Conservation (phyloP, 169 alveolate genomes). For the Plasmodium knowlesi region DNA sequence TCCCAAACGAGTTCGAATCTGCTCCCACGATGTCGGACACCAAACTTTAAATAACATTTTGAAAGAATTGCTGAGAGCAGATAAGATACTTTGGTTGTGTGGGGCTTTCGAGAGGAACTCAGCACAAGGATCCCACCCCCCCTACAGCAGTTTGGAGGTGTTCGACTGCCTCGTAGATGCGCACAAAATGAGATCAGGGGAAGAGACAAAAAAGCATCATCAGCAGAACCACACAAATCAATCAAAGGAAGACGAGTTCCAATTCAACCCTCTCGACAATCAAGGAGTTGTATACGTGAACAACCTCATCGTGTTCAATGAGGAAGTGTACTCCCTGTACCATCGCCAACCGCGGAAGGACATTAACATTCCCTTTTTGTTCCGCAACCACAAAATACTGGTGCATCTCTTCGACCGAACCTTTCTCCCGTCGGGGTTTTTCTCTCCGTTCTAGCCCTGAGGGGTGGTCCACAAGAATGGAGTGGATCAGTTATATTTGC, state of each 20-base stretch:
- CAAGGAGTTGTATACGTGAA: background rate
- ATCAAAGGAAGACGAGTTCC: background rate
- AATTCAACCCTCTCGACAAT: background rate
- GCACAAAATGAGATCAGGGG: background rate
- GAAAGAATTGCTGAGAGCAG: background rate
- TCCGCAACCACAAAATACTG: slow-evolving; percentile 6
- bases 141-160: slow-evolving; percentile 15
- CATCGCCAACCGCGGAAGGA: background rate
- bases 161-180: background rate
- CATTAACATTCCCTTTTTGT: slow-evolving; percentile 3
- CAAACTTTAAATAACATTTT: slow-evolving; percentile 13
- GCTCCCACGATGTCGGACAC: background rate
- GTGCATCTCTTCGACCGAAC: slow-evolving; percentile 7
- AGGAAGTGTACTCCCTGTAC: slow-evolving; percentile 34
- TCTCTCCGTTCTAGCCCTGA: background rate
- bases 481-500: background rate
- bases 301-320: slow-evolving; percentile 38
- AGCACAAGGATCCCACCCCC: background rate
- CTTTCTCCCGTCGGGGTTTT: background rate
- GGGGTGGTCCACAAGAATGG: background rate
- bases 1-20: background rate
- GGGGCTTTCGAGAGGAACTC: slow-evolving; percentile 50
- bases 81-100: slow-evolving; percentile 67
- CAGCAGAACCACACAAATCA: too few relatives aligned
- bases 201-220: too few relatives aligned